Evolutionary conservation across 2,329 filamentous ascomycete species (phyloP), one percentile per base, ranked within the genome.

Genomic region (Golovinomyces cichoracearum): DNA sequence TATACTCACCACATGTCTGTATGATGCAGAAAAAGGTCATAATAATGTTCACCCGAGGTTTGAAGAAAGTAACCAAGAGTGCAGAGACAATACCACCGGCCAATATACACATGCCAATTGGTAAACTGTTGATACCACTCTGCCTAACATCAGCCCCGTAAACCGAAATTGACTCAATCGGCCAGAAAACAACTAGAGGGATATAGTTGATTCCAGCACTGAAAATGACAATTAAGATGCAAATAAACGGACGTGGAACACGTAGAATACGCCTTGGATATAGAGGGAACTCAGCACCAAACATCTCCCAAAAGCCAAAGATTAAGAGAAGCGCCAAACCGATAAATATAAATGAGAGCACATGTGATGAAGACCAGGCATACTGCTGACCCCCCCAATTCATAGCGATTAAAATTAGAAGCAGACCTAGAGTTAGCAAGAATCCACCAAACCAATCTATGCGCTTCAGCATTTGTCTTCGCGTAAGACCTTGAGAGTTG

Each of bases 61-160:
- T 31, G 21, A 45, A 45, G 6, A 45, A 17, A 7, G 19, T 26
- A 5, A 45, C 25, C 13, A 45, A 27, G 12, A 45, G n/a, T n/a
- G 42, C 42, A 4, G 42, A 45, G 52, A 78, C 64, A 48, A 69
- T 68, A 22, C 76, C 75, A 12, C 78, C 78, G 29, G 62, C 62
- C 29, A 80, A 66, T 56, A 80, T 77, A 22, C 69, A 69, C 51
- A 80, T 74, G 1, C 73, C 76, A 52, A 80, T 68, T 1, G 77
- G 76, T 5, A 82, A 60, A 37, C 73, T 73, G 50, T 77, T 70
- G 50, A 81, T 62, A n/a, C 78, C 78, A 48, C 80, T 70, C 21
- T 66, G 68, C 17, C 77, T 60, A 0, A 76, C 74, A 53, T 79
- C 72, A 53, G 80, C 72, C 5, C 73, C 73, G 57, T 78, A 78